Base-by-base conservation (phyloP, 225 moss, liverwort and hornwort genomes). In the Marchantia paleacea region DNA sequence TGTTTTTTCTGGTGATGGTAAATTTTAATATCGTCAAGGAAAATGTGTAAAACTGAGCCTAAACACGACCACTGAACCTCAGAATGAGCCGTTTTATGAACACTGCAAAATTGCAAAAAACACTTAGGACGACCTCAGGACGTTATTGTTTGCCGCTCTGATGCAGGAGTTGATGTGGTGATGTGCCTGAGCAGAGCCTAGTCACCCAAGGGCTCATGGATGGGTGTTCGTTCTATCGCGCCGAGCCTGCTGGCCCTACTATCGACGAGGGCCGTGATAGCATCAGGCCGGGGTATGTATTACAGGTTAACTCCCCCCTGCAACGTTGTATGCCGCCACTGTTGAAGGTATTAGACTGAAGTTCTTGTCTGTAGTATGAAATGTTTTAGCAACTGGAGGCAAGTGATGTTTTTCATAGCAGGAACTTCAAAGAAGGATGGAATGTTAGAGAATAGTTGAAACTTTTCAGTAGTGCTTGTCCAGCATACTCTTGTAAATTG, bases 181-280 rank as follows among this genome's bases (percentile, higher is more conserved):
- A 66, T 75, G 65, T 81, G 77, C 78, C 68, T 86, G 51, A 62
- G 28, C 90, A 92, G 94, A 94, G 90, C 83, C 85, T 94, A 76
- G 90, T 91, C 69, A 90, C 80, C 54, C 87, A 88, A 80, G 85
- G 88, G 54, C 83, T 92, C 12, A 88, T 90, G 86, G 83, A 91
- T 78, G 92, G 90, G 69, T 94, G 94, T 84, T 90, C 87, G 29
- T 86, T 92, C 65, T 94, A 94, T 78, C 91, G 94, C 67, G 92
- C 88, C 52, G 94, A 92, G 77, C 92, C 91, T 79, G 75, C 89
- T 57, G 94, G 94, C 72, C 85, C 87, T 80, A 94, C 94, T 49
- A 72, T 83, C 70, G 94, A 94, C 82, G 84, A 82, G 67, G 92
- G 90, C 70, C 81, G 64, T 71, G 79, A 72, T 75, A 82, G 80